phyloP scores from a whole-genome alignment of 2,329 filamentous ascomycete species.

The Cercospora citrullina region DNA sequence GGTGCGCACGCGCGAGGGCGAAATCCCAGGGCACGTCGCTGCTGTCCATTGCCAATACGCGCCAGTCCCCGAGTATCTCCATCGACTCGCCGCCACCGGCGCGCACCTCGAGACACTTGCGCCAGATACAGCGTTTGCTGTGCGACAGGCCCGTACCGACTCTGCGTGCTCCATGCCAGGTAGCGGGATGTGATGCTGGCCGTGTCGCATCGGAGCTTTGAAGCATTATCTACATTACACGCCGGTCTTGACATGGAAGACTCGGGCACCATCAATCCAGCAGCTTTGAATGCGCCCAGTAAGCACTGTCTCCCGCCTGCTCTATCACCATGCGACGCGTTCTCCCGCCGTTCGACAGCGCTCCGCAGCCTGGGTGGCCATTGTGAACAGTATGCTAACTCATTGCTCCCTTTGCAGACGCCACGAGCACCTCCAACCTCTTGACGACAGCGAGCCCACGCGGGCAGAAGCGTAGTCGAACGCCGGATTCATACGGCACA shows the following conservation, averaged over 20 bases:
- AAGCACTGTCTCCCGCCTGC: slow-evolving; percentile 36
- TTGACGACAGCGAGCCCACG: slow-evolving; percentile 57
- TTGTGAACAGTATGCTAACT: not conserved
- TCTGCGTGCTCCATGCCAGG: slow-evolving; percentile 27
- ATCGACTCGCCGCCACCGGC: slow-evolving; percentile 34
- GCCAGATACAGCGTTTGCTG: slow-evolving; percentile 28
- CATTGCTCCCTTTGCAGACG: not conserved
- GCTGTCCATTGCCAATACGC: slow-evolving; percentile 23
- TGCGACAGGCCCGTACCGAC: slow-evolving; percentile 26
- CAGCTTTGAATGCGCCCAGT: slow-evolving; percentile 79
- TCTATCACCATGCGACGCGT: slow-evolving; percentile 27
- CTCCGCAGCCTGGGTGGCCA: not conserved
- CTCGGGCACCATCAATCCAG: slow-evolving; percentile 87
- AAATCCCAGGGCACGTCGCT: not conserved
- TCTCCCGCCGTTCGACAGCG: not conserved
- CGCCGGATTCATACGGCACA: slow-evolving; percentile 61
- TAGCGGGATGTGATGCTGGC: slow-evolving; percentile 42
- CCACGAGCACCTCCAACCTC: slow-evolving; percentile 45
- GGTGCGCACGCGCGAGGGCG: slow-evolving; percentile 18
- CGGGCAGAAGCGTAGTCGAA: slow-evolving; percentile 77
- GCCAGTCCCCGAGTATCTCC: slow-evolving; percentile 30
- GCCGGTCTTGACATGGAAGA: slow-evolving; percentile 58
- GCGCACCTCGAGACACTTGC: slow-evolving; percentile 28
- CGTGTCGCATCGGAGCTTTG: slow-evolving; percentile 37
- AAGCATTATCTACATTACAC: slow-evolving; percentile 34